Percentiles rank a stretch among this genome's conserved stretches.
These are phyloP conservation scores for Lagerstroemia speciosa DNA, from an alignment of 345 rosid species.

Conservation along the genomic window DNA sequence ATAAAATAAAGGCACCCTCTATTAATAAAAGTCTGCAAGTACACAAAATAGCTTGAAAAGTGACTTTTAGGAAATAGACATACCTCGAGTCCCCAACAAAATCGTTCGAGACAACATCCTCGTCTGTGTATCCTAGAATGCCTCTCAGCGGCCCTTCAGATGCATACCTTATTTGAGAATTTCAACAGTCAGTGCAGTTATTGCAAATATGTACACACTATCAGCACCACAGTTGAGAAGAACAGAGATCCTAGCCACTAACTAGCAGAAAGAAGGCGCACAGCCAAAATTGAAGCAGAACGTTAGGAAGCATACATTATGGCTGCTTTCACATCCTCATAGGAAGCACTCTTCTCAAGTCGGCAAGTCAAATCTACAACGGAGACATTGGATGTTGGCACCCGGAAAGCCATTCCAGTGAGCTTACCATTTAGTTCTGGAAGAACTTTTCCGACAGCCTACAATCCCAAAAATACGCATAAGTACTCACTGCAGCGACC, in stretches of 20 bases:
- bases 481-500: not conserved
- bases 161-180: constrained; percentile 50
- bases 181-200: not conserved
- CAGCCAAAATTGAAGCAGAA: not conserved
- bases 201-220: not conserved
- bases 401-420: constrained; percentile 99
- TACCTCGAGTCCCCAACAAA: constrained; percentile 92
- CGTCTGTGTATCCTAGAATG: constrained; percentile 97
- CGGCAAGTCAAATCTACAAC: constrained; percentile 98
- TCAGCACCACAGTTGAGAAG: not conserved
- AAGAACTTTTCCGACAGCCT: constrained; percentile 99
- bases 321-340: constrained; percentile 89
- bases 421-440: constrained; percentile 96
- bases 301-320: constrained; percentile 44
- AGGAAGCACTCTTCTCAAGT: constrained; percentile 88
- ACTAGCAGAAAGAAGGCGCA: not conserved
- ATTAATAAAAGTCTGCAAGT: too few relatives aligned
- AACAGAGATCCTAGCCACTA: not conserved
- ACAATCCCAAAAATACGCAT: not conserved
- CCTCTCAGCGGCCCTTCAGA: constrained; percentile 85
- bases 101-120: constrained; percentile 93
- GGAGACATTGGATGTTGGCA: constrained; percentile 91
- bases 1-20: not conserved
- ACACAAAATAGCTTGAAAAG: not conserved
- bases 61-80: not conserved